Evolutionary conservation across 208 protist species (phyloP).

Genomic region (Blastocrithidia nonstop): DNA sequence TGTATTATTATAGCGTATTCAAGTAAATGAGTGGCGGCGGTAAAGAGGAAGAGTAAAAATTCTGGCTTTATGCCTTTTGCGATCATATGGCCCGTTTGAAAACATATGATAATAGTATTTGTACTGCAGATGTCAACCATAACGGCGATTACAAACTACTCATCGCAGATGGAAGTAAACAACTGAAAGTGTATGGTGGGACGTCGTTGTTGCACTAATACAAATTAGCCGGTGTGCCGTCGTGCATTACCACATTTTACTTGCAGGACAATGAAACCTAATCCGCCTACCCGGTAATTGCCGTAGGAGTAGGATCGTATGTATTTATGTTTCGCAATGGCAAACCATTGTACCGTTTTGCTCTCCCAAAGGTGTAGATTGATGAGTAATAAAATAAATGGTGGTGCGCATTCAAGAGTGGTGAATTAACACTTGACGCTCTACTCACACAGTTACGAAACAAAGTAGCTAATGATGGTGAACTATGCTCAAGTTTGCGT

Average conservation of each 20-base stretch:
- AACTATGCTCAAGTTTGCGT: conserved; percentile 50
- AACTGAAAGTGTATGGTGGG: conserved; percentile 74
- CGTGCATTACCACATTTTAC: conserved; percentile 75
- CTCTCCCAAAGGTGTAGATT: conserved; percentile 42
- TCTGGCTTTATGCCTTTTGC: conserved; percentile 85
- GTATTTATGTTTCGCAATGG: conserved; percentile 88
- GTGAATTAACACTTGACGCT: conserved; percentile 14
- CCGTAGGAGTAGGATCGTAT: conserved; percentile 70
- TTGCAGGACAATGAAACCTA: conserved; percentile 4
- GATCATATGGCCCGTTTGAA: conserved; percentile 78
- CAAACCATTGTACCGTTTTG: conserved; percentile 87
- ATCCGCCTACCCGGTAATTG: conserved; percentile 40
- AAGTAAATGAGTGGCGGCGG: no score
- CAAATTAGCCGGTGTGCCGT: conserved; percentile 73
- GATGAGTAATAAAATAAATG: conserved; percentile 33
- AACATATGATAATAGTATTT: conserved; percentile 56
- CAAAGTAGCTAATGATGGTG: conserved; percentile 32
- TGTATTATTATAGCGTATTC: no score
- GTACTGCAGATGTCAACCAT: conserved; percentile 74
- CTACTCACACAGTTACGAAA: no score
- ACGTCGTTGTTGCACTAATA: conserved; percentile 69
- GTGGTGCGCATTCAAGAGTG: conserved; percentile 31
- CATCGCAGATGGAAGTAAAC: conserved; percentile 63
- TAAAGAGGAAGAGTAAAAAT: no score
- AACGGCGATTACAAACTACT: conserved; percentile 90